These are phyloP conservation scores for Suillus sp. DNA, from an alignment of 768 basidiomycete species.

Conservation along the genomic window DNA sequence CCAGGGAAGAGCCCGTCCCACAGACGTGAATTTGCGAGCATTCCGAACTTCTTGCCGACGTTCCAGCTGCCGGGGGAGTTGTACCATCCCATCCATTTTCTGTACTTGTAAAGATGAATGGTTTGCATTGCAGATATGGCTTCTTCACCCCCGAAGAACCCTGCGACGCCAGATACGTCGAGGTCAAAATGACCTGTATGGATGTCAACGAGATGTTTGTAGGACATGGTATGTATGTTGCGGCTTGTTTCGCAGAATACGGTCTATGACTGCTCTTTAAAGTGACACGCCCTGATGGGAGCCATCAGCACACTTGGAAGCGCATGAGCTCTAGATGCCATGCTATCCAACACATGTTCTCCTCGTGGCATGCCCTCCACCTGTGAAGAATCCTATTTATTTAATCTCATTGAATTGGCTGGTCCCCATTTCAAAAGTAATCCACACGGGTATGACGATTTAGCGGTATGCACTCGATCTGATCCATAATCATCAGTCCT, in stretches of 20 bases:
- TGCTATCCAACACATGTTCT: neutral
- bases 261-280: neutral
- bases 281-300: no score
- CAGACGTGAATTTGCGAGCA: conserved; percentile 28
- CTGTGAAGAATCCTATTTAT: neutral
- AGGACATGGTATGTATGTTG: neutral
- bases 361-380: neutral
- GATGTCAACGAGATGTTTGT: conserved; percentile 20
- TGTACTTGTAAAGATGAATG: conserved; percentile 30
- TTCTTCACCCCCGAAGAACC: conserved; percentile 39
- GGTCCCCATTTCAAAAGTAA: neutral
- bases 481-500: neutral
- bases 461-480: neutral
- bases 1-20: conserved; percentile 31
- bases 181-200: conserved; percentile 23
- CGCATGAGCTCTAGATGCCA: neutral
- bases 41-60: conserved; percentile 32
- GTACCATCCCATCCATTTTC: conserved; percentile 38
- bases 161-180: conserved; percentile 34
- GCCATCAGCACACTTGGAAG: neutral
- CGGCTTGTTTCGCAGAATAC: neutral
- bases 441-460: no score
- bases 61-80: conserved; percentile 35
- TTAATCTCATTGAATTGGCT: neutral
- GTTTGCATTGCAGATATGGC: conserved; percentile 32